phyloP scores from a whole-genome alignment of 495 filamentous ascomycete species.

The Hyaloscypha finlandica region DNA sequence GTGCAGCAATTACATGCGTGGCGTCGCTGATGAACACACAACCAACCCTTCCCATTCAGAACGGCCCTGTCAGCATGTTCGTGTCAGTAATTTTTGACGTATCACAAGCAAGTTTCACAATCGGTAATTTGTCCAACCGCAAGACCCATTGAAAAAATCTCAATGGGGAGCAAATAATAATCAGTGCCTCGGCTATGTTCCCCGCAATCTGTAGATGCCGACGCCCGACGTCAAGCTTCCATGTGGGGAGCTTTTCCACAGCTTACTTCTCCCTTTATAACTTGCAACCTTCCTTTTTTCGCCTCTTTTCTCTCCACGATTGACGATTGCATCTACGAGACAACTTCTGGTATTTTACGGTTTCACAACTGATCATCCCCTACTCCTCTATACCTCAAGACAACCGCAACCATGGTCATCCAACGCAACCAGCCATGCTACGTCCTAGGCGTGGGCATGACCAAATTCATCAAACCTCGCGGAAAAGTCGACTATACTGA shows the following conservation, averaged over 20 bases:
- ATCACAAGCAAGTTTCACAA: neutral
- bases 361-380: neutral
- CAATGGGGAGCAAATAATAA: neutral
- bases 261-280: constrained; percentile 1
- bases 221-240: constrained; percentile 2
- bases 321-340: neutral
- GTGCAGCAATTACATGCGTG: too few relatives aligned
- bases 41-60: too few relatives aligned
- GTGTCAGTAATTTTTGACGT: neutral
- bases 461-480: constrained; percentile 97
- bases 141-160: neutral
- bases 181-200: constrained; percentile 16
- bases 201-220: constrained; percentile 14
- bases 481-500: constrained; percentile 89
- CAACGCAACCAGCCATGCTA: constrained; percentile 51
- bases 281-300: neutral
- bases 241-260: constrained; percentile 10
- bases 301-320: neutral
- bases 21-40: too few relatives aligned
- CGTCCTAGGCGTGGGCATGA: constrained; percentile 97
- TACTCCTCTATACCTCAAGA: neutral
- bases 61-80: too few relatives aligned
- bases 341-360: neutral
- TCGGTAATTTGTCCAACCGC: neutral
- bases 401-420: constrained; percentile 29